A percentile compares a stretch with the other conserved stretches of the same genome.
Conservation (phyloP, 805 yeast genomes). For the Hanseniaspora lindneri region DNA sequence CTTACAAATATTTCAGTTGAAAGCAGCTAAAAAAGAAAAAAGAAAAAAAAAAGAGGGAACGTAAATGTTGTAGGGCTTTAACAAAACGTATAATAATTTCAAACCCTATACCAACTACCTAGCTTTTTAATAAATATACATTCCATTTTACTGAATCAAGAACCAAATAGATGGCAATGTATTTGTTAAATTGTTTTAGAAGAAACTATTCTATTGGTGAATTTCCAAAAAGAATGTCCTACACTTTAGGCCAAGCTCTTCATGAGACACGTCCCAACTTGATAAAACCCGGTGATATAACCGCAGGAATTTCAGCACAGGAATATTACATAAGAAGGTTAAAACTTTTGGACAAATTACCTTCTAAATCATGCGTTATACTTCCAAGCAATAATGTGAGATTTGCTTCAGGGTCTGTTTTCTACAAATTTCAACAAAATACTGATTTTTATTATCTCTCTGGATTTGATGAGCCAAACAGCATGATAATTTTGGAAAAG, state of each 20-base stretch:
- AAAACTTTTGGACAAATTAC: conserved; percentile 44
- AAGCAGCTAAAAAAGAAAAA: too few relatives aligned
- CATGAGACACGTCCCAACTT: conserved; percentile 74
- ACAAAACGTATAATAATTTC: too few relatives aligned
- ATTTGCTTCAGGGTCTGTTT: conserved; percentile 81
- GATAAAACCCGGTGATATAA: conserved; percentile 62
- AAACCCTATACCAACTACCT: too few relatives aligned
- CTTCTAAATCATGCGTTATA: conserved; percentile 56
- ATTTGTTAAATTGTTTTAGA: neutral
- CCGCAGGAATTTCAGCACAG: conserved; percentile 74
- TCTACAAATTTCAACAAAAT: conserved; percentile 84
- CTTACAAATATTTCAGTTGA: too few relatives aligned
- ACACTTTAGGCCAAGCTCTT: conserved; percentile 65
- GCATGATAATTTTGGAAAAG: conserved; percentile 56
- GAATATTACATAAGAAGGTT: conserved; percentile 71
- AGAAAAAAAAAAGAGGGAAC: too few relatives aligned
- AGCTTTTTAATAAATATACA: too few relatives aligned
- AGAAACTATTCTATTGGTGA: conserved; percentile 4
- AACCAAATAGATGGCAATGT: too few relatives aligned
- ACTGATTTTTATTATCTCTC: conserved; percentile 77
- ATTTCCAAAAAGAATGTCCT: conserved; percentile 5
- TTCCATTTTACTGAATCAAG: too few relatives aligned
- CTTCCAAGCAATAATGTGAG: conserved; percentile 61
- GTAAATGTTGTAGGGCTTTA: too few relatives aligned
- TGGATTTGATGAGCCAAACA: conserved; percentile 87